Conservation (phyloP, 495 filamentous ascomycete species). For the Chaetomidium leptoderma region DNA sequence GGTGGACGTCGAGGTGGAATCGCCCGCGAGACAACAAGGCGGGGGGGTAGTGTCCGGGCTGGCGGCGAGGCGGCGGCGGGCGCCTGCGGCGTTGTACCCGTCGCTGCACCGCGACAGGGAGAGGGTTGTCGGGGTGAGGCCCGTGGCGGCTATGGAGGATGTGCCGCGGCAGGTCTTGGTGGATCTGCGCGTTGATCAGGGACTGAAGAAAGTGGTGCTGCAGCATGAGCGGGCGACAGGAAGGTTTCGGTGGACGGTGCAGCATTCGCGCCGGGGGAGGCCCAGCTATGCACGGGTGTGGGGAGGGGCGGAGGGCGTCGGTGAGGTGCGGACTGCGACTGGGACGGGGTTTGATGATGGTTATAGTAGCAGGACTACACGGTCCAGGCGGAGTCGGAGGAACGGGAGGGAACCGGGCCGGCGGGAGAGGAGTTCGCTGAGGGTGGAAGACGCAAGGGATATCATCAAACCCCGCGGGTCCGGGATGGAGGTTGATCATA, state of each 20-base stretch:
- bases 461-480: not conserved
- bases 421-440: not conserved
- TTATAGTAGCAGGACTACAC: not conserved
- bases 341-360: not conserved
- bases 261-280: not conserved
- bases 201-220: constrained; percentile 15
- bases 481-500: not conserved
- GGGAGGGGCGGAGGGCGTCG: not conserved
- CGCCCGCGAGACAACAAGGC: too few relatives aligned
- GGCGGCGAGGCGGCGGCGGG: not conserved
- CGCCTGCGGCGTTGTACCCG: not conserved
- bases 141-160: constrained; percentile 21
- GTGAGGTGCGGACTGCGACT: not conserved
- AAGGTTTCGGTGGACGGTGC: constrained; percentile 13
- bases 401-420: not conserved
- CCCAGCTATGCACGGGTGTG: not conserved
- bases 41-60: not conserved
- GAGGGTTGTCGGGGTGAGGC: not conserved
- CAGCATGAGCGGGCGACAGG: not conserved
- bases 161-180: constrained; percentile 16
- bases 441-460: not conserved
- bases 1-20: constrained; percentile 8
- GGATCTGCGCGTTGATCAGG: constrained; percentile 11
- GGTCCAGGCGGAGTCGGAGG: not conserved
- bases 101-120: not conserved